These are phyloP conservation scores for Fraxinus cuspidata DNA, from an alignment of 257 asterid genomes.

Conservation along the genomic window DNA sequence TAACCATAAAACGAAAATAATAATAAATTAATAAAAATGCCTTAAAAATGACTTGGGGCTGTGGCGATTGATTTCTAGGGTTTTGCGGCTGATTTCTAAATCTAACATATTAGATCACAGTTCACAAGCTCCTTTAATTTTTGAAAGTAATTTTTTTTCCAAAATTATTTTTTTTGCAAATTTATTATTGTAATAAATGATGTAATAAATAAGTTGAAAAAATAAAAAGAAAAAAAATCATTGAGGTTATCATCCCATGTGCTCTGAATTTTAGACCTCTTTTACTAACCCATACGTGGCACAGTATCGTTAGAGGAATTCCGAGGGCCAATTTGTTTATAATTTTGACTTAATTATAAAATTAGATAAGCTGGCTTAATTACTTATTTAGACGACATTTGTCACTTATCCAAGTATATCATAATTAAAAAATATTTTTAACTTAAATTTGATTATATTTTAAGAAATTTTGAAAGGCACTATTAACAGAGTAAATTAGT, in stretches of 20 bases:
- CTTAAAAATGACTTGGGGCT: slow-evolving; percentile 12
- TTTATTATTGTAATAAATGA: not conserved
- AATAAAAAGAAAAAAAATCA: not conserved
- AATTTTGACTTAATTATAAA: not conserved
- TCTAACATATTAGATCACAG: not conserved
- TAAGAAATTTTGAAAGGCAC: not conserved
- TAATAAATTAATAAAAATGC: slow-evolving; percentile 20
- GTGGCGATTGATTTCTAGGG: slow-evolving; percentile 9
- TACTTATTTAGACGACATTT: not conserved
- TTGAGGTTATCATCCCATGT: not conserved
- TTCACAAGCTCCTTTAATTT: not conserved
- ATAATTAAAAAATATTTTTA: not conserved
- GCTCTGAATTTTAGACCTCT: not conserved
- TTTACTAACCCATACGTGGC: not conserved
- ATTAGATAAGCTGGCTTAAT: not conserved
- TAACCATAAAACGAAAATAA: slow-evolving; percentile 6
- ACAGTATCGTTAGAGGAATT: not conserved
- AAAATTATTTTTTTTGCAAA: not conserved
- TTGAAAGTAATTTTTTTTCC: not conserved
- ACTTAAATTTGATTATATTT: not conserved
- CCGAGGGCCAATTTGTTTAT: not conserved
- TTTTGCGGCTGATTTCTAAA: not conserved
- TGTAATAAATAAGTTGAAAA: not conserved
- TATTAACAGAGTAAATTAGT: not conserved
- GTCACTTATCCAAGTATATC: not conserved